Evolutionary conservation across 2,329 filamentous ascomycete species (phyloP).

Genomic region (Thyridium curvatum): DNA sequence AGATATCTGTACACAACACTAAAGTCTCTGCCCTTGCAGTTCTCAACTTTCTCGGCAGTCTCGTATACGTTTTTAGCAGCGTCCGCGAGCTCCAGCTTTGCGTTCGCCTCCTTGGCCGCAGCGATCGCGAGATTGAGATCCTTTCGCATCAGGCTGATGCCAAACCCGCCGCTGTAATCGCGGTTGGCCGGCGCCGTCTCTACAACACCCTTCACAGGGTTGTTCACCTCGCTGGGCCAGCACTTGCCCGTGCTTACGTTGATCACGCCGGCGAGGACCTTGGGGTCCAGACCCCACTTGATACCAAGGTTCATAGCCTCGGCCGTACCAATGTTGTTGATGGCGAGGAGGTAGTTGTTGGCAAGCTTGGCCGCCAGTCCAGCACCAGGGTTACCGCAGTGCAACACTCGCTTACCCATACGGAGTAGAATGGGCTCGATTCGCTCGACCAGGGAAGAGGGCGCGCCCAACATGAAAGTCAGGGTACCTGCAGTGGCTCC

Average conservation of each 20-base stretch:
- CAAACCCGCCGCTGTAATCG: slow-evolving; percentile 74
- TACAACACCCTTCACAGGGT: slow-evolving; percentile 82
- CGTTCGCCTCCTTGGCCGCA: slow-evolving; percentile 63
- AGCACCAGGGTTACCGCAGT: slow-evolving; percentile 77
- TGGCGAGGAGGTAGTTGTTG: slow-evolving; percentile 93
- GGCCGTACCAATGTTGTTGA: slow-evolving; percentile 76
- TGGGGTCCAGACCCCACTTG: slow-evolving; percentile 51
- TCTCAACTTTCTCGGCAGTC: slow-evolving; percentile 52
- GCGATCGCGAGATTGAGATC: slow-evolving; percentile 67
- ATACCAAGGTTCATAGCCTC: slow-evolving; percentile 63
- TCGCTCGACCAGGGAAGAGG: slow-evolving; percentile 52
- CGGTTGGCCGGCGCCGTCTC: slow-evolving; percentile 67
- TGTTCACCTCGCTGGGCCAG: slow-evolving; percentile 95
- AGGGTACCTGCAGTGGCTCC: slow-evolving; percentile 81
- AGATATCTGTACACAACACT: slow-evolving; percentile 75
- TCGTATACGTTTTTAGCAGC: slow-evolving; percentile 63
- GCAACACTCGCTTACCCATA: slow-evolving; percentile 84
- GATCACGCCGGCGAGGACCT: slow-evolving; percentile 74
- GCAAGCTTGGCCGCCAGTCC: slow-evolving; percentile 89
- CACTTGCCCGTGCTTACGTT: slow-evolving; percentile 91
- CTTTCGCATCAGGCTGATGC: slow-evolving; percentile 73
- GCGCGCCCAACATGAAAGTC: slow-evolving; percentile 90
- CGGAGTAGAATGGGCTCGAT: slow-evolving; percentile 64
- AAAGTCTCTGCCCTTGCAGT: slow-evolving; percentile 67
- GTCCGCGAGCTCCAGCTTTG: slow-evolving; percentile 57